Percentiles rank a stretch among this genome's conserved stretches.
Evolutionary conservation across 2,329 filamentous ascomycete genomes (phyloP).

Genomic region (Pezicula rhizophila): DNA sequence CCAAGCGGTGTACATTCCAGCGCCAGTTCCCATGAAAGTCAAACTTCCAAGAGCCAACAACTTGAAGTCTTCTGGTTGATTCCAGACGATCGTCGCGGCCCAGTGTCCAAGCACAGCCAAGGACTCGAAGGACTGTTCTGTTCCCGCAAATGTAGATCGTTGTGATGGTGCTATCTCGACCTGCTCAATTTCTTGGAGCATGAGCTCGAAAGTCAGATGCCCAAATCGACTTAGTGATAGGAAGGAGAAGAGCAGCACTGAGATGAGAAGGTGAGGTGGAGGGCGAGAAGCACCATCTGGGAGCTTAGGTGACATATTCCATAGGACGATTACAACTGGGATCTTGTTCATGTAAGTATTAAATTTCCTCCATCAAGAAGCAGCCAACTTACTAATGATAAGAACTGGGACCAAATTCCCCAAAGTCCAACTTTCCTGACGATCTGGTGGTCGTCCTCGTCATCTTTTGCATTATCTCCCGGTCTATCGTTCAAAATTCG

Average conservation of each 20-base stretch:
- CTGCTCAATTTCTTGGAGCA: conserved; percentile 33
- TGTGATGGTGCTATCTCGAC: conserved; percentile 26
- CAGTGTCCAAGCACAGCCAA: conserved; percentile 32
- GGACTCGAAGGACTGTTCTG: conserved; percentile 30
- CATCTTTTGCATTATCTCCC: conserved; percentile 5
- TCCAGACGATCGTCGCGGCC: conserved; percentile 28
- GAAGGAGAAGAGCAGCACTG: conserved; percentile 28
- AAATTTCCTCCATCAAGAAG: background rate
- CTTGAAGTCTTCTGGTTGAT: conserved; percentile 27
- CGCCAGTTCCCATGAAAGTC: conserved; percentile 22
- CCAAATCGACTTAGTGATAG: conserved; percentile 31
- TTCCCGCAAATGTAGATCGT: conserved; percentile 32
- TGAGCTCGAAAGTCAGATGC: conserved; percentile 33
- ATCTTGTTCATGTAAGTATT: conserved; percentile 15
- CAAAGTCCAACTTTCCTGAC: conserved; percentile 25
- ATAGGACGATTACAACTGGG: conserved; percentile 29
- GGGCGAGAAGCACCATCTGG: background rate
- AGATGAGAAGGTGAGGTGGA: background rate
- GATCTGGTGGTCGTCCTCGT: conserved; percentile 17
- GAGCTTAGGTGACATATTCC: conserved; percentile 13
- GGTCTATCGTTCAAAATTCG: background rate
- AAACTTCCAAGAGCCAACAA: conserved; percentile 29
- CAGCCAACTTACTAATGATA: conserved; percentile 28
- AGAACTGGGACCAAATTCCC: conserved; percentile 31
- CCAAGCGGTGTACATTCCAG: conserved; percentile 28